Conservation (phyloP, 805 yeast species). For the Candida broadrunensis region DNA sequence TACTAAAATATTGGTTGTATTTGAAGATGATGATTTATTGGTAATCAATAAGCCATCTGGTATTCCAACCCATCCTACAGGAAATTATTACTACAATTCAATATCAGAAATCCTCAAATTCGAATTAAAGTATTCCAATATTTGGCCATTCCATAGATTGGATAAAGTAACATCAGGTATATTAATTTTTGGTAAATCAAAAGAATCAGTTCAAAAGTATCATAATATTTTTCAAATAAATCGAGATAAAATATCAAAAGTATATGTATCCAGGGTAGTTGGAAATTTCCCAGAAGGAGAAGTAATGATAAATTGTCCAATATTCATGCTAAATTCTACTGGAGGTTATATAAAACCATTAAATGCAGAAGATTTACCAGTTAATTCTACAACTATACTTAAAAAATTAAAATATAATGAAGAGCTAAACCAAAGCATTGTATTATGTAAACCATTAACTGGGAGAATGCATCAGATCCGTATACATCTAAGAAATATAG, state of each 20-base stretch:
- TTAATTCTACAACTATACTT: constrained; percentile 32
- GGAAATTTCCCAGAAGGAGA: constrained; percentile 36
- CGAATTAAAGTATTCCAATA: constrained; percentile 19
- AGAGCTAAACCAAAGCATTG: constrained; percentile 36
- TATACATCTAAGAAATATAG: constrained; percentile 54
- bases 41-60: constrained; percentile 54
- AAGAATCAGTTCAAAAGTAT: constrained; percentile 25
- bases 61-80: constrained; percentile 53
- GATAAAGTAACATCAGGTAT: constrained; percentile 55
- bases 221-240: constrained; percentile 29
- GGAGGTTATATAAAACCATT: constrained; percentile 33
- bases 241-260: constrained; percentile 29
- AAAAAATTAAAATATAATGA: constrained; percentile 24
- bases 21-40: constrained; percentile 32
- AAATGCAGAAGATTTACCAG: constrained; percentile 19
- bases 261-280: constrained; percentile 44
- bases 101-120: constrained; percentile 39
- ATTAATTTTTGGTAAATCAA: constrained; percentile 39
- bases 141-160: constrained; percentile 48
- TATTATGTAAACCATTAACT: constrained; percentile 47
- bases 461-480: constrained; percentile 60
- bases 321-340: constrained; percentile 31
- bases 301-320: constrained; percentile 35
- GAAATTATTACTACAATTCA: constrained; percentile 41
- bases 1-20: constrained; percentile 20